Conservation (phyloP, 139 green algal species). For the Coccomyxa sp. region DNA sequence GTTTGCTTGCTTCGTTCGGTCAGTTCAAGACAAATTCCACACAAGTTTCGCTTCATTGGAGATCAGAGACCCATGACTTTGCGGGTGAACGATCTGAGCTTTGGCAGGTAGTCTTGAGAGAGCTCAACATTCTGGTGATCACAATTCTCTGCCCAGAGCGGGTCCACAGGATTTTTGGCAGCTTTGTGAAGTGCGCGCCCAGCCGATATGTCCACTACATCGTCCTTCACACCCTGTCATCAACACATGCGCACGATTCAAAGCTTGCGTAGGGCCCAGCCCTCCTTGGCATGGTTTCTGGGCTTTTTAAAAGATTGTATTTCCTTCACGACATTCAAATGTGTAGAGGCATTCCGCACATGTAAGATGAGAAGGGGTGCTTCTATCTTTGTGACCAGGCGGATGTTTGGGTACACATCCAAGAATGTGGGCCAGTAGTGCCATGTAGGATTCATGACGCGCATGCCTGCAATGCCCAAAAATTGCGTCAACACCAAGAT, state of each 20-base stretch:
- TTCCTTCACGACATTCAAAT: too few relatives aligned
- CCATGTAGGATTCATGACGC: constrained; percentile 77
- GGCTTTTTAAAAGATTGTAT: too few relatives aligned
- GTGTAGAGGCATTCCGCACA: constrained; percentile 23
- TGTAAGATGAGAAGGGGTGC: constrained; percentile 65
- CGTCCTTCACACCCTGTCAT: constrained; percentile 44
- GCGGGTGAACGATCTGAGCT: too few relatives aligned
- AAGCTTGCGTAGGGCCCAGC: neutral
- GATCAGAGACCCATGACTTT: too few relatives aligned
- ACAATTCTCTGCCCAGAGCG: constrained; percentile 69
- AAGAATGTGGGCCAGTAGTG: constrained; percentile 63
- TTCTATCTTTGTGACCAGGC: constrained; percentile 58
- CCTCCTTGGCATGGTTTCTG: too few relatives aligned
- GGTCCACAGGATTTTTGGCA: constrained; percentile 43
- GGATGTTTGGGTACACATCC: constrained; percentile 84
- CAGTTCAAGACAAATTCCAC: too few relatives aligned
- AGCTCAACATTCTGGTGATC: constrained; percentile 74
- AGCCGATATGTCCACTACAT: constrained; percentile 81
- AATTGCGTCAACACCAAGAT: too few relatives aligned
- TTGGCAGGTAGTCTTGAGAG: too few relatives aligned
- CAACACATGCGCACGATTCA: neutral
- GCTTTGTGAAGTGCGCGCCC: constrained; percentile 59
- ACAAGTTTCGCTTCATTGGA: too few relatives aligned
- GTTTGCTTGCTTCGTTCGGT: too few relatives aligned
- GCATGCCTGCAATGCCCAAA: constrained; percentile 48